A percentile compares a stretch with the other conserved stretches of the same genome.
Conservation (phyloP, 805 yeast species). For the Zygosaccharomyces rouxii region DNA sequence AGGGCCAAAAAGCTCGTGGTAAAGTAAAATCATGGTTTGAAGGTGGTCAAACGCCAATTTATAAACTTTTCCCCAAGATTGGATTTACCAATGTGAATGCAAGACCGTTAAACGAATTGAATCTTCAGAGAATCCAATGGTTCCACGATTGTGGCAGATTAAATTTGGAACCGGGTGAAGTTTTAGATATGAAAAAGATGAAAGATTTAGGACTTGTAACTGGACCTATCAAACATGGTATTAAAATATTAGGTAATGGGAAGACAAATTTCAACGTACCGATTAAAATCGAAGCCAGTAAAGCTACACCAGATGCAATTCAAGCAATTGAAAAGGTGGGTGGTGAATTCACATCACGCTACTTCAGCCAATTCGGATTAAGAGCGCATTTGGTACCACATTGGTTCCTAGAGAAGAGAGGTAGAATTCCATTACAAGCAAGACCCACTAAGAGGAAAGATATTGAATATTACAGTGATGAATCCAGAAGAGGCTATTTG, state of each 20-base stretch:
- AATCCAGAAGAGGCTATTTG: conserved; percentile 73
- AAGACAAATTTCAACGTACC: conserved; percentile 49
- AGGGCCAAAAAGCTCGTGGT: conserved; percentile 97
- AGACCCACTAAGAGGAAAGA: conserved; percentile 82
- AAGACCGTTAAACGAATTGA: conserved; percentile 51
- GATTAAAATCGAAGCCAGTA: conserved; percentile 73
- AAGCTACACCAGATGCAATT: conserved; percentile 74
- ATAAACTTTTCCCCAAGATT: conserved; percentile 76
- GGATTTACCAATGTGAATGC: conserved; percentile 74
- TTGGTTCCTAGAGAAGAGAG: conserved; percentile 61
- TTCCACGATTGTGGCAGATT: conserved; percentile 68
- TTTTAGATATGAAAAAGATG: conserved; percentile 72
- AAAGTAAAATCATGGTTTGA: conserved; percentile 90
- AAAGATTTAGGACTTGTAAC: conserved; percentile 66
- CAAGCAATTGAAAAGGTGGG: conserved; percentile 66
- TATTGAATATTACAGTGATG: conserved; percentile 69
- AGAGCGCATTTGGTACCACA: conserved; percentile 75
- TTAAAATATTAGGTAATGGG: conserved; percentile 72
- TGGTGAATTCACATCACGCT: conserved; percentile 69
- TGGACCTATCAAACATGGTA: conserved; percentile 73
- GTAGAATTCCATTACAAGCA: conserved; percentile 77
- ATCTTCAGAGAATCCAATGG: conserved; percentile 63
- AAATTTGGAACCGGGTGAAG: conserved; percentile 51
- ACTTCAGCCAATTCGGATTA: conserved; percentile 61
- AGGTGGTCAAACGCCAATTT: conserved; percentile 97